phyloP scores from a whole-genome alignment of 2,329 filamentous ascomycete species.

The Mariannaea elegans region DNA sequence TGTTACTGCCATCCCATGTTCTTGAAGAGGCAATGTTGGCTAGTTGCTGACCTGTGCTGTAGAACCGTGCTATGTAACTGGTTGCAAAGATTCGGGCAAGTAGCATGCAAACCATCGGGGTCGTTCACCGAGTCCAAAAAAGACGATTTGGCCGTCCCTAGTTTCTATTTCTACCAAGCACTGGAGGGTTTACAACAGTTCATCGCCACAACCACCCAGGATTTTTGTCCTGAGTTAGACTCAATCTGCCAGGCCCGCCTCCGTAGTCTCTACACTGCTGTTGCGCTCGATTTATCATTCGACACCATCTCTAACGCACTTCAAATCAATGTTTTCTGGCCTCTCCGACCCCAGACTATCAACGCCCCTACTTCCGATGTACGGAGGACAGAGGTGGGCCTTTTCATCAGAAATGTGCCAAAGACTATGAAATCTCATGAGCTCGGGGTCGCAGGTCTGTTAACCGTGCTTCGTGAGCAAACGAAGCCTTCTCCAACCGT shows the following conservation, averaged over 20 bases:
- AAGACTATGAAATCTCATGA: slow-evolving; percentile 72
- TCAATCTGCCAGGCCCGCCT: slow-evolving; percentile 60
- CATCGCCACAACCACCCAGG: slow-evolving; percentile 59
- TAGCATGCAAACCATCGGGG: slow-evolving; percentile 60
- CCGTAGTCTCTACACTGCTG: slow-evolving; percentile 58
- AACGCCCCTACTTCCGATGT: slow-evolving; percentile 50
- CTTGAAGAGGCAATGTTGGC: not conserved
- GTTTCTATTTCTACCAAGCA: slow-evolving; percentile 74
- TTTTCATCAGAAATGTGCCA: slow-evolving; percentile 73
- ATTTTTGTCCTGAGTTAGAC: slow-evolving; percentile 59
- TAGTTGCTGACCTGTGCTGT: slow-evolving; percentile 5
- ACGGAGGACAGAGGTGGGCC: slow-evolving; percentile 80
- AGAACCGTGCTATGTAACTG: slow-evolving; percentile 65
- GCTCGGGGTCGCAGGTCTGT: slow-evolving; percentile 78
- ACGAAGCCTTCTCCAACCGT: slow-evolving; percentile 76
- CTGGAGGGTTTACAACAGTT: slow-evolving; percentile 67
- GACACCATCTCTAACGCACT: slow-evolving; percentile 73
- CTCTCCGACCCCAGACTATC: slow-evolving; percentile 53
- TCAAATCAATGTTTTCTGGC: slow-evolving; percentile 72
- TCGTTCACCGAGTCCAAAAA: slow-evolving; percentile 66
- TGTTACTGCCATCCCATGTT: slow-evolving; percentile 16
- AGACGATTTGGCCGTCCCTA: slow-evolving; percentile 54
- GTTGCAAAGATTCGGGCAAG: slow-evolving; percentile 65
- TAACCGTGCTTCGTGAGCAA: slow-evolving; percentile 82
- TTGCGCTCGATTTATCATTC: slow-evolving; percentile 80